Conservation (phyloP, 2,329 filamentous ascomycete genomes). For the Colletotrichum acutatum region DNA sequence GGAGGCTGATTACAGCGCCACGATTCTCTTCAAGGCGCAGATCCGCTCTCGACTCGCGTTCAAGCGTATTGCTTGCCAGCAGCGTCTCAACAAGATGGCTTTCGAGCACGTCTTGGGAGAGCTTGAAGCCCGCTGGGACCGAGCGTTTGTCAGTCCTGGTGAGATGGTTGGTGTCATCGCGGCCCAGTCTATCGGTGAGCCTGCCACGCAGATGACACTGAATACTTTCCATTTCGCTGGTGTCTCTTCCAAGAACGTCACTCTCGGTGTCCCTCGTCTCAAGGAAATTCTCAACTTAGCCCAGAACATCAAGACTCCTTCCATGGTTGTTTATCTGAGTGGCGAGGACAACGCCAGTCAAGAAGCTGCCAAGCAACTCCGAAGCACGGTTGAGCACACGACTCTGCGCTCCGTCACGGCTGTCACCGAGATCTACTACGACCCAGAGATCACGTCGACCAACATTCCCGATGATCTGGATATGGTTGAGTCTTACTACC, state of each 20-base stretch:
- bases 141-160: conserved; percentile 87
- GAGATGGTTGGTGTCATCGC: conserved; percentile 99
- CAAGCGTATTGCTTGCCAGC: conserved; percentile 88
- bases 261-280: conserved; percentile 96
- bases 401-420: conserved; percentile 92
- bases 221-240: conserved; percentile 99
- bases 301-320: conserved; percentile 97
- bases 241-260: conserved; percentile 99
- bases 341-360: conserved; percentile 73
- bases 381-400: conserved; percentile 93
- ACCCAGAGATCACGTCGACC: conserved; percentile 88
- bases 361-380: conserved; percentile 84
- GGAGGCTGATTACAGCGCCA: conserved; percentile 90
- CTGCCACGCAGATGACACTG: conserved; percentile 98
- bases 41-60: conserved; percentile 90
- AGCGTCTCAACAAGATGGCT: conserved; percentile 88
- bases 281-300: conserved; percentile 99
- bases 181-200: conserved; percentile 98
- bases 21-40: conserved; percentile 91
- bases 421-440: conserved; percentile 96
- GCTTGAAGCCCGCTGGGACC: conserved; percentile 87
- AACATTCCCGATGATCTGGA: conserved; percentile 89
- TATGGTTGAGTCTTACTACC: conserved; percentile 96
- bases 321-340: conserved; percentile 88
- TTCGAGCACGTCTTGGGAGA: conserved; percentile 94